These are phyloP conservation scores for Alternaria ventricosa DNA, from an alignment of 2,329 filamentous ascomycete species.

Conservation along the genomic window DNA sequence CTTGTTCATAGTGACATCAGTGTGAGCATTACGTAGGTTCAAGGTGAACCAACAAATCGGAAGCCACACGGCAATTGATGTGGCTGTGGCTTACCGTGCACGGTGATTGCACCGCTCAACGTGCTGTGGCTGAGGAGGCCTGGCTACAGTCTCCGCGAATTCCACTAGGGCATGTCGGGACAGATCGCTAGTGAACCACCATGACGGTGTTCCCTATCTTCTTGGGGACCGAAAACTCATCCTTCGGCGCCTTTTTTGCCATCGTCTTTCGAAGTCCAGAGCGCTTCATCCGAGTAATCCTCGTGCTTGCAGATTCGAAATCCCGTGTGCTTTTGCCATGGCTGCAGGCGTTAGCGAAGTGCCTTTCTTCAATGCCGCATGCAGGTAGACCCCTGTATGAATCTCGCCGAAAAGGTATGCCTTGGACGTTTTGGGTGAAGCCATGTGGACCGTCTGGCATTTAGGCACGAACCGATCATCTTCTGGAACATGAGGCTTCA, in stretches of 20 bases:
- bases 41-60: slow-evolving; percentile 26
- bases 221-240: slow-evolving; percentile 6
- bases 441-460: slow-evolving; percentile 13
- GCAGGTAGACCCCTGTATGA: slow-evolving; percentile 27
- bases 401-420: slow-evolving; percentile 25
- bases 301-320: slow-evolving; percentile 22
- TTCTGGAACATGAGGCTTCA: slow-evolving; percentile 24
- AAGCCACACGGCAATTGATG: slow-evolving; percentile 21
- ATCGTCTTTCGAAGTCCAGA: slow-evolving; percentile 18
- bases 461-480: slow-evolving; percentile 22
- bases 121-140: slow-evolving; percentile 18
- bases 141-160: slow-evolving; percentile 9
- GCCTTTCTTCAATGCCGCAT: slow-evolving; percentile 20
- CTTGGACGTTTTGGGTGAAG: slow-evolving; percentile 24
- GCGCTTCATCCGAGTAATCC: slow-evolving; percentile 17
- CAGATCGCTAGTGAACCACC: slow-evolving; percentile 15
- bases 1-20: slow-evolving; percentile 9
- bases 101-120: slow-evolving; percentile 28
- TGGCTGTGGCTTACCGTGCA: slow-evolving; percentile 25
- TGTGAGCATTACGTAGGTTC: slow-evolving; percentile 6
- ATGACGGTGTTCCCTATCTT: slow-evolving; percentile 18
- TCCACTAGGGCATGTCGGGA: not conserved
- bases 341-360: slow-evolving; percentile 29
- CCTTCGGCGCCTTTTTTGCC: slow-evolving; percentile 22
- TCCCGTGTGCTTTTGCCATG: slow-evolving; percentile 22